phyloP scores from a whole-genome alignment of 2,329 filamentous ascomycete species.

The Fusarium sp. region DNA sequence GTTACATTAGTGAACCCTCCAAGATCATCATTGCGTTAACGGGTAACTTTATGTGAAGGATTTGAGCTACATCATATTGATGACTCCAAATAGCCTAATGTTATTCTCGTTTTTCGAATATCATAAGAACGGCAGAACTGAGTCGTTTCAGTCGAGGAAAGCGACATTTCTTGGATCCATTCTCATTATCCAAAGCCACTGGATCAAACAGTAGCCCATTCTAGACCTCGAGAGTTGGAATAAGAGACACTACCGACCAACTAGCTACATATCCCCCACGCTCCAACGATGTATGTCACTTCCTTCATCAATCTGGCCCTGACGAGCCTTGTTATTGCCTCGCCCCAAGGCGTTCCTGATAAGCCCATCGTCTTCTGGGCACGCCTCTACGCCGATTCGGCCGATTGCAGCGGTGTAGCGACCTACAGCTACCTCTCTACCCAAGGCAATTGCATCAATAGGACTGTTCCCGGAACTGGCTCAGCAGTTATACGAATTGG shows the following conservation, averaged over 20 bases:
- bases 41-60: background rate
- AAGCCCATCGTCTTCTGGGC: background rate
- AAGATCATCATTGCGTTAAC: background rate
- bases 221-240: background rate
- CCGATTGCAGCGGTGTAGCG: background rate
- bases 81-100: background rate
- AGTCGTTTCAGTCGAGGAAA: background rate
- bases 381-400: background rate
- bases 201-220: background rate
- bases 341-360: background rate
- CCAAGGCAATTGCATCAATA: background rate
- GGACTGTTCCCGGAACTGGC: background rate
- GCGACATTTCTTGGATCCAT: fast-evolving
- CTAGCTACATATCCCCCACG: background rate
- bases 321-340: background rate
- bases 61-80: background rate
- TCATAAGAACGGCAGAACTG: background rate
- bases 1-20: background rate
- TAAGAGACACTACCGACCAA: no score
- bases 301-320: background rate
- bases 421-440: background rate
- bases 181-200: fast-evolving
- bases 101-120: background rate
- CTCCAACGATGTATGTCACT: background rate
- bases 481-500: background rate